Percentiles rank a stretch among this genome's conserved stretches.
Conservation (phyloP, 2,329 filamentous ascomycete species). For the Aspergillus calidoustus region DNA sequence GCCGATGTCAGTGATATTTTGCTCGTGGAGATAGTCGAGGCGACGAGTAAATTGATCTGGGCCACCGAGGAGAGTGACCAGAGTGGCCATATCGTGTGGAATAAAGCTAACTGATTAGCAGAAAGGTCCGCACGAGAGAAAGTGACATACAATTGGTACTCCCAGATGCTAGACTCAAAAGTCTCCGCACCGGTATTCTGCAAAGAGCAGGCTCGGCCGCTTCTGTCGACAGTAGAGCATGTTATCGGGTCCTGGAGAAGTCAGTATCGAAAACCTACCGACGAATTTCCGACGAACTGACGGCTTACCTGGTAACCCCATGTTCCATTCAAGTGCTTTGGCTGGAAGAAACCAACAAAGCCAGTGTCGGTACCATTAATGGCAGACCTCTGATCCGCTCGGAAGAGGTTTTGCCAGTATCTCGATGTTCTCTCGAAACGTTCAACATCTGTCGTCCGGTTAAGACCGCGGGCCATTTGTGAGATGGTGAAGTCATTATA, state of each 20-base stretch:
- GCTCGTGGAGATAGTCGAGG: slow-evolving; percentile 67
- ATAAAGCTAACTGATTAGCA: slow-evolving; percentile 58
- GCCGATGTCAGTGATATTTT: slow-evolving; percentile 67
- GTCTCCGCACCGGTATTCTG: slow-evolving; percentile 39
- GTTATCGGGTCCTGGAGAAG: slow-evolving; percentile 57
- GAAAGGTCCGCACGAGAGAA: slow-evolving; percentile 48
- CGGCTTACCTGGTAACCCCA: slow-evolving; percentile 64
- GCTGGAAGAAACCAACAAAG: slow-evolving; percentile 74
- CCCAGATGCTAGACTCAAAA: slow-evolving; percentile 43
- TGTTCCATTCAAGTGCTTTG: slow-evolving; percentile 68
- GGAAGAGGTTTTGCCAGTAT: slow-evolving; percentile 74
- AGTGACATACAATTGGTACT: slow-evolving; percentile 55
- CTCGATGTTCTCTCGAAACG: slow-evolving; percentile 63
- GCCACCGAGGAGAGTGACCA: slow-evolving; percentile 65
- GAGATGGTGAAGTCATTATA: slow-evolving; percentile 75
- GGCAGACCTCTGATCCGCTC: slow-evolving; percentile 61
- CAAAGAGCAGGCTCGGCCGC: slow-evolving; percentile 37
- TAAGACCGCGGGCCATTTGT: slow-evolving; percentile 63
- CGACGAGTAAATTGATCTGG: slow-evolving; percentile 59
- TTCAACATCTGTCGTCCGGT: slow-evolving; percentile 58
- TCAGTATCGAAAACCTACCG: not conserved
- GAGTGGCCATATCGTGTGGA: slow-evolving; percentile 54
- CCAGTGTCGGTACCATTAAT: slow-evolving; percentile 65
- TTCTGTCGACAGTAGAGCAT: slow-evolving; percentile 61
- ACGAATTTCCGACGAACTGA: too few relatives aligned